Evolutionary conservation across 1,284 basidiomycete species (phyloP).

Genomic region (Ustilago nuda): DNA sequence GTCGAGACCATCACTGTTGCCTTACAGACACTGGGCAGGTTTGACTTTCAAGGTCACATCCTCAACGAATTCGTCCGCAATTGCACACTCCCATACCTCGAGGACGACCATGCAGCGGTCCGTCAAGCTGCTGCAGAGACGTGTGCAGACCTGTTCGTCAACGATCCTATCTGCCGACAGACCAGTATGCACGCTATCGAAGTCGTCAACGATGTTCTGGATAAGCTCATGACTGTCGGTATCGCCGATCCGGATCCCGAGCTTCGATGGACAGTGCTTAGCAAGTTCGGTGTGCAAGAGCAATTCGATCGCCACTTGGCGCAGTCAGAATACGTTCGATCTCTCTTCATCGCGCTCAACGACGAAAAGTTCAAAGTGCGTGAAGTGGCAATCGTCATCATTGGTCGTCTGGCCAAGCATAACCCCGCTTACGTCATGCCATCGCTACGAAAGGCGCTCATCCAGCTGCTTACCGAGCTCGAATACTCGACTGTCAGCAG

Average conservation of each 20-base stretch:
- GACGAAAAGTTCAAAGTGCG: conserved; percentile 96
- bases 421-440: conserved; percentile 99
- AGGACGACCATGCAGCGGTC: conserved; percentile 90
- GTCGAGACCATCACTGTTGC: conserved; percentile 84
- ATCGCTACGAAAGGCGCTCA: conserved; percentile 91
- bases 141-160: conserved; percentile 87
- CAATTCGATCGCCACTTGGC: conserved; percentile 98
- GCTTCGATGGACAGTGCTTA: conserved; percentile 75
- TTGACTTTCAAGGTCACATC: conserved; percentile 88
- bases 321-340: conserved; percentile 96
- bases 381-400: conserved; percentile 87
- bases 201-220: conserved; percentile 96
- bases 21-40: conserved; percentile 86
- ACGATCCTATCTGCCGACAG: conserved; percentile 96
- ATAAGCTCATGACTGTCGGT: conserved; percentile 94
- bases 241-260: conserved; percentile 84
- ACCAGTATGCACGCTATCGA: conserved; percentile 96
- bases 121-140: conserved; percentile 90
- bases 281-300: conserved; percentile 87
- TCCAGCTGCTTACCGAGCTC: conserved; percentile 95
- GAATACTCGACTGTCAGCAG: conserved; percentile 94
- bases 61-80: conserved; percentile 96
- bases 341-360: conserved; percentile 95
- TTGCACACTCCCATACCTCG: conserved; percentile 91
- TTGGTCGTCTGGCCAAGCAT: conserved; percentile 92